Percentiles rank a stretch among this genome's conserved stretches.
Conservation (phyloP, 2,329 filamentous ascomycete genomes). For the Neofusicoccum sp. region DNA sequence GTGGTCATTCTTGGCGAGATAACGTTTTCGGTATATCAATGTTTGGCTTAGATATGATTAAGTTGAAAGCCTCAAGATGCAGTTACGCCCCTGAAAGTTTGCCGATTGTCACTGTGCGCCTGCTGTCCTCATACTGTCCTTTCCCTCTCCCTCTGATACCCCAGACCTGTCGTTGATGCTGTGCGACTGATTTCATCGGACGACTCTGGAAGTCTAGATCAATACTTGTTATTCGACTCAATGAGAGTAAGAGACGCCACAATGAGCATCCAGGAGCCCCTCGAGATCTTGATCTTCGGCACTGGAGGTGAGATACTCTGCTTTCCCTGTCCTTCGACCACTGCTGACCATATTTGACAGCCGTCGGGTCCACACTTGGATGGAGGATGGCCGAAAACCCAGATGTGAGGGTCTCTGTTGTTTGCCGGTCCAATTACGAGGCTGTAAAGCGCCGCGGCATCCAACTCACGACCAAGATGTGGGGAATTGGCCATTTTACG, state of each 20-base stretch:
- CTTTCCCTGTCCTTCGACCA: not conserved
- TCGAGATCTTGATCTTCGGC: constrained; percentile 17
- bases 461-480: constrained; percentile 22
- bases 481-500: constrained; percentile 24
- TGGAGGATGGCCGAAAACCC: constrained; percentile 26
- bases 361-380: constrained; percentile 26
- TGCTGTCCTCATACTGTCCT: not conserved
- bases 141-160: not conserved
- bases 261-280: constrained; percentile 5
- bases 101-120: not conserved
- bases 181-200: not conserved
- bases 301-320: constrained; percentile 8
- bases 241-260: not conserved
- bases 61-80: not conserved
- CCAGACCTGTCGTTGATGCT: not conserved
- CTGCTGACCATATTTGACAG: constrained; percentile 2
- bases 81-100: not conserved
- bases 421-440: constrained; percentile 26
- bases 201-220: not conserved
- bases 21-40: not conserved
- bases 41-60: not conserved
- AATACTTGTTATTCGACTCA: not conserved
- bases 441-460: constrained; percentile 21
- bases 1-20: not conserved
- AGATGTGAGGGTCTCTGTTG: constrained; percentile 22